A percentile compares a stretch with the other conserved stretches of the same genome.
phyloP scores from a whole-genome alignment of 768 basidiomycete species.

The Auricularia cornea region DNA sequence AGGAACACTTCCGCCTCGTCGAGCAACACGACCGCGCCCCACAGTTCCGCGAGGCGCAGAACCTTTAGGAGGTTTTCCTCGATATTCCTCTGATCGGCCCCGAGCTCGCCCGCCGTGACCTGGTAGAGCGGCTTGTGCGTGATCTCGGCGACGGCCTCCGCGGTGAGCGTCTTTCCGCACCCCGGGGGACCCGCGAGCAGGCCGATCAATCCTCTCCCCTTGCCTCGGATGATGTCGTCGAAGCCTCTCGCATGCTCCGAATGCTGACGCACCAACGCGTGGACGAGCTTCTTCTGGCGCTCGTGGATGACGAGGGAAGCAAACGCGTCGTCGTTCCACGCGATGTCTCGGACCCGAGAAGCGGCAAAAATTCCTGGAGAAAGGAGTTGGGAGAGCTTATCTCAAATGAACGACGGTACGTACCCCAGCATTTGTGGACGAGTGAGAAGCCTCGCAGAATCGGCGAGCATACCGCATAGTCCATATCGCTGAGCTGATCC shows the following conservation, averaged over 20 bases:
- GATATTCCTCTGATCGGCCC: conserved; percentile 17
- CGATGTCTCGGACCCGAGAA: not conserved
- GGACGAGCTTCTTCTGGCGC: conserved; percentile 1
- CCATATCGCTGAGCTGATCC: conserved; percentile 15
- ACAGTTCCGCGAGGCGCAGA: conserved; percentile 23
- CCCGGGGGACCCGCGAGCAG: conserved; percentile 7
- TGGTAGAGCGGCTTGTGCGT: conserved; percentile 23
- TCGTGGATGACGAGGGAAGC: not conserved
- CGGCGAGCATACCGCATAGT: conserved; percentile 21
- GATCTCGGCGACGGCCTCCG: conserved; percentile 17
- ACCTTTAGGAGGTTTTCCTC: conserved; percentile 17
- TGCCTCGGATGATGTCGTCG: conserved; percentile 6
- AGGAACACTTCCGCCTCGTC: conserved; percentile 33
- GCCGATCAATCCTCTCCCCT: conserved; percentile 9
- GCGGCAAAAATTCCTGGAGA: conserved; percentile 2
- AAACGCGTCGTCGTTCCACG: conserved; percentile 5
- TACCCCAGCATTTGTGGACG: conserved; percentile 22
- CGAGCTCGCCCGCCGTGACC: conserved; percentile 27
- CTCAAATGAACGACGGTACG: conserved; percentile 5
- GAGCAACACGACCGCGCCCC: conserved; percentile 29
- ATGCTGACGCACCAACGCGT: conserved; percentile 8
- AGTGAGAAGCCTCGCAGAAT: conserved; percentile 20
- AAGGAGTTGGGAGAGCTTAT: not conserved
- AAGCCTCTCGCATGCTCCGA: not conserved
- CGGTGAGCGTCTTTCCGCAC: conserved; percentile 4